phyloP scores from a whole-genome alignment of 768 basidiomycete species.

The Mycena crocata region DNA sequence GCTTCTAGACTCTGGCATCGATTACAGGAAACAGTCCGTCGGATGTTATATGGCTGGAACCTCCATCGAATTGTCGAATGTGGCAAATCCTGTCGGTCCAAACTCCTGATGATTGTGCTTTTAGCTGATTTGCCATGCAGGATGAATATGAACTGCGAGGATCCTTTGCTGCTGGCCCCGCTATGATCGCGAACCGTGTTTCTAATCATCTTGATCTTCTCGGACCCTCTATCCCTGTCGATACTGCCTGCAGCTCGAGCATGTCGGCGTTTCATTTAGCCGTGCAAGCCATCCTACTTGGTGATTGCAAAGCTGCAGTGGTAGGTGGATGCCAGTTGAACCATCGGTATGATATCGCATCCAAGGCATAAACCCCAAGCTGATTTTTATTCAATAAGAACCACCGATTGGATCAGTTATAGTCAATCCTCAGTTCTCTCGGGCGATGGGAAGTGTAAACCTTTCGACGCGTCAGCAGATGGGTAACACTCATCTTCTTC shows the following conservation, averaged over 20 bases:
- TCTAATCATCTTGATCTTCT: constrained; percentile 41
- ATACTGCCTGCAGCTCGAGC: constrained; percentile 54
- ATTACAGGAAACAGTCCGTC: constrained; percentile 52
- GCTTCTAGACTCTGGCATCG: constrained; percentile 56
- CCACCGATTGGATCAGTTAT: not conserved
- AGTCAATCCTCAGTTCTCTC: not conserved
- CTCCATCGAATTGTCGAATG: not conserved
- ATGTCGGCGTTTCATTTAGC: constrained; percentile 53
- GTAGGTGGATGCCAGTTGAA: constrained; percentile 46
- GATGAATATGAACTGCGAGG: not conserved
- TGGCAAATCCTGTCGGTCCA: not conserved
- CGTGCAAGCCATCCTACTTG: constrained; percentile 45
- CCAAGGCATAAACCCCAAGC: not conserved
- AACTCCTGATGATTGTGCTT: too few species aligned
- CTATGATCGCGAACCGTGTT: constrained; percentile 41
- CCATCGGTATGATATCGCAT: not conserved
- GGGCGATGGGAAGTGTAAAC: not conserved
- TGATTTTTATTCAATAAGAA: not conserved
- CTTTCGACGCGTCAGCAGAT: not conserved
- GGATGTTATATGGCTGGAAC: constrained; percentile 51
- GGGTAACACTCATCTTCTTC: constrained; percentile 1
- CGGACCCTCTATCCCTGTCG: constrained; percentile 50
- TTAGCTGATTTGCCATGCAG: too few species aligned
- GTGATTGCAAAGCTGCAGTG: constrained; percentile 51
- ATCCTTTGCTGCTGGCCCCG: constrained; percentile 12